phyloP scores from a whole-genome alignment of 2,329 filamentous ascomycete species.

The Aspergillus sojae region DNA sequence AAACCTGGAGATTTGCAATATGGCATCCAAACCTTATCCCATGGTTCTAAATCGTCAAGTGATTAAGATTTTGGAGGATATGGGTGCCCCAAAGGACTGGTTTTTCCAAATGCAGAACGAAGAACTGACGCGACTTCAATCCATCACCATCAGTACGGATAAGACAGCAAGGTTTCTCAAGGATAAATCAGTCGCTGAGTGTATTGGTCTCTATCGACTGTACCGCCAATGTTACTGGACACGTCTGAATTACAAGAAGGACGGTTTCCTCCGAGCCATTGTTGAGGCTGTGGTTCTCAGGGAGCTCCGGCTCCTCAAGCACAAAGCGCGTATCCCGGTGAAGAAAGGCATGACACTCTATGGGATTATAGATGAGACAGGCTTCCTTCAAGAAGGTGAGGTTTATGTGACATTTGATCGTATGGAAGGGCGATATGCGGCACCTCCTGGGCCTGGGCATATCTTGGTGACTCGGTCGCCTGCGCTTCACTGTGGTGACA shows the following conservation, averaged over 20 bases:
- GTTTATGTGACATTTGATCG: conserved; percentile 30
- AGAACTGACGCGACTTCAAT: conserved; percentile 63
- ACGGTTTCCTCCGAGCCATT: conserved; percentile 69
- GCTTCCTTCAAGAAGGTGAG: conserved; percentile 65
- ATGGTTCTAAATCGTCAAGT: conserved; percentile 76
- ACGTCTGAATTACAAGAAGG: conserved; percentile 66
- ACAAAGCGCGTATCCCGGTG: conserved; percentile 75
- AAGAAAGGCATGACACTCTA: conserved; percentile 73
- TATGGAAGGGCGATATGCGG: conserved; percentile 7
- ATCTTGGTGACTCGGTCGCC: conserved; percentile 77
- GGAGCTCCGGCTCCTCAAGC: conserved; percentile 73
- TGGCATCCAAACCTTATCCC: conserved; percentile 66
- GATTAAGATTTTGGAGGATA: conserved; percentile 85
- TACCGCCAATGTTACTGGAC: conserved; percentile 60
- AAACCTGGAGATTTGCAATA: conserved; percentile 47
- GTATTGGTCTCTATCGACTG: conserved; percentile 63
- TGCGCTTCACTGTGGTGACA: conserved; percentile 78
- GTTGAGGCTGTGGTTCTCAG: conserved; percentile 72
- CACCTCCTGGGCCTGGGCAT: conserved; percentile 20
- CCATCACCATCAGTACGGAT: conserved; percentile 58
- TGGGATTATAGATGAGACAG: conserved; percentile 82
- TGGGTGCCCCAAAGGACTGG: conserved; percentile 59
- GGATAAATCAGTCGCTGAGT: conserved; percentile 61
- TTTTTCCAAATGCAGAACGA: conserved; percentile 67
- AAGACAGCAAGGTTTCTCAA: conserved; percentile 71